phyloP scores from a whole-genome alignment of 2,329 filamentous ascomycete genomes.

The Cladosporium phlei region DNA sequence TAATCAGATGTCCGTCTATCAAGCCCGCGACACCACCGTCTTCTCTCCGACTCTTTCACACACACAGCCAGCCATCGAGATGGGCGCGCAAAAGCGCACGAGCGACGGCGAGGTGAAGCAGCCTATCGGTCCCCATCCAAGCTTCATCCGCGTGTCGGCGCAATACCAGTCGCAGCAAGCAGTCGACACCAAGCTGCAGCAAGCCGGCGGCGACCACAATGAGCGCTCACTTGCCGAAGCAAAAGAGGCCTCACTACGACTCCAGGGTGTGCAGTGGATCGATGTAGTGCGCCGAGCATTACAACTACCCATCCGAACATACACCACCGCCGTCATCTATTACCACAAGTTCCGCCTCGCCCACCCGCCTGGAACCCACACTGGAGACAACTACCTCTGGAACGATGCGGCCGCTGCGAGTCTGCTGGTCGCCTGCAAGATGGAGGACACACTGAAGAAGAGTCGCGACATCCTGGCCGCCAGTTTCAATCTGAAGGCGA shows the following conservation, averaged over 20 bases:
- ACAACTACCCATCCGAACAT: slow-evolving; percentile 85
- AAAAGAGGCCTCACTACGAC: slow-evolving; percentile 71
- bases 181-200: slow-evolving; percentile 63
- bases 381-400: slow-evolving; percentile 73
- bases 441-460: slow-evolving; percentile 97
- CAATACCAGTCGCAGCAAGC: slow-evolving; percentile 81
- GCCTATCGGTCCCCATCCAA: slow-evolving; percentile 52
- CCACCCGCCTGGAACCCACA: slow-evolving; percentile 48
- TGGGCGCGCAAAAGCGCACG: slow-evolving; percentile 30
- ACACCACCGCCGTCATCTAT: slow-evolving; percentile 84
- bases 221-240: slow-evolving; percentile 47
- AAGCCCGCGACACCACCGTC: slow-evolving; percentile 1
- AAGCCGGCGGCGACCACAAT: slow-evolving; percentile 57
- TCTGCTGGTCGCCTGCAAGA: slow-evolving; percentile 90
- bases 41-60: neutral
- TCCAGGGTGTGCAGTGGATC: slow-evolving; percentile 86
- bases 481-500: slow-evolving; percentile 75
- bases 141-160: slow-evolving; percentile 59
- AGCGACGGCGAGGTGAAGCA: slow-evolving; percentile 30
- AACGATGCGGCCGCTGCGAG: slow-evolving; percentile 81
- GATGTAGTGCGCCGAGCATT: slow-evolving; percentile 75
- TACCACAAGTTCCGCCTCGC: slow-evolving; percentile 90
- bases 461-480: slow-evolving; percentile 88
- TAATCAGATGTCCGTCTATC: neutral
- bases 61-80: slow-evolving; percentile 16